phyloP scores from a whole-genome alignment of 2,329 filamentous ascomycete species.

The Teratosphaeria zuluensis region DNA sequence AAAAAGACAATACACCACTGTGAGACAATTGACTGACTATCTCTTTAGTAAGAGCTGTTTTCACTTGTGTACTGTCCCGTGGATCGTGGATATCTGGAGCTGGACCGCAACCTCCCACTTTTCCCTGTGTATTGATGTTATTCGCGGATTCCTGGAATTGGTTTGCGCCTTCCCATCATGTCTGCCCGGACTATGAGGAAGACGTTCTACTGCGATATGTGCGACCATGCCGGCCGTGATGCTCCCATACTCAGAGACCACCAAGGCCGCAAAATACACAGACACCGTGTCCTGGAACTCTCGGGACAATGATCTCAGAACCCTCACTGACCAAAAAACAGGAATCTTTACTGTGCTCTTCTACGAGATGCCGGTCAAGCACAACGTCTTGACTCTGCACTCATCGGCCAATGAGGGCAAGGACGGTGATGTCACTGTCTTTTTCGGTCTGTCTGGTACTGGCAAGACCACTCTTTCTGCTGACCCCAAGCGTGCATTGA shows the following conservation, averaged over 20 bases:
- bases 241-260: too few relatives aligned
- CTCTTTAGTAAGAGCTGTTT: too few relatives aligned
- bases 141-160: not conserved
- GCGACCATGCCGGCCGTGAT: too few relatives aligned
- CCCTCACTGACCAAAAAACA: not conserved
- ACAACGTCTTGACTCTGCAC: constrained; percentile 96
- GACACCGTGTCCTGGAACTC: not conserved
- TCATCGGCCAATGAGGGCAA: constrained; percentile 96
- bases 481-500: constrained; percentile 89
- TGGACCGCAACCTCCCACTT: not conserved
- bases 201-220: too few relatives aligned
- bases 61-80: too few relatives aligned
- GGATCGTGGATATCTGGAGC: too few relatives aligned
- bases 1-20: too few relatives aligned
- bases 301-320: not conserved
- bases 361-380: constrained; percentile 99
- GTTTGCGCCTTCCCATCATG: not conserved
- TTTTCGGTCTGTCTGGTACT: constrained; percentile 97
- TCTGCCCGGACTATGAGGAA: too few relatives aligned
- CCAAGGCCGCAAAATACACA: too few relatives aligned
- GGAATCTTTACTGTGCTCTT: constrained; percentile 98
- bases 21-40: too few relatives aligned
- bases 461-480: constrained; percentile 98
- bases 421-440: constrained; percentile 91
- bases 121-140: not conserved